Percentiles rank a stretch among this genome's conserved stretches.
Conservation (phyloP, 2,329 filamentous ascomycete species). For the Fusarium floridanum region DNA sequence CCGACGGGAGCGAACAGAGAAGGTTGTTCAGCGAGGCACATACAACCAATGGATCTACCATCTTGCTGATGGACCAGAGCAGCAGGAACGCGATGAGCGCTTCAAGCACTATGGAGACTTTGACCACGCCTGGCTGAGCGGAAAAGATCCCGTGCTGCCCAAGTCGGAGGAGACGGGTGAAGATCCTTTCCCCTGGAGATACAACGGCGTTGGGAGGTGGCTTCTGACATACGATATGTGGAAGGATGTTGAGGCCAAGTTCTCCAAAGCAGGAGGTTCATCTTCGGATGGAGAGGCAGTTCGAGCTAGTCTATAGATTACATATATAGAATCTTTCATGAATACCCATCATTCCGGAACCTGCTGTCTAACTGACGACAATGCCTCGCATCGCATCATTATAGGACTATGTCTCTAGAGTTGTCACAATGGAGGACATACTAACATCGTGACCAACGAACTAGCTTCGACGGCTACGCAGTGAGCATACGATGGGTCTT, state of each 20-base stretch:
- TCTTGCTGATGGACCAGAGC: conserved; percentile 69
- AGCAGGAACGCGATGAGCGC: conserved; percentile 63
- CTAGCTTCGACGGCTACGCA: no score
- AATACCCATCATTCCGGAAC: not conserved
- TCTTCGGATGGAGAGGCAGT: not conserved
- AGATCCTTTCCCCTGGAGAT: conserved; percentile 58
- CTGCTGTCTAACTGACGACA: no score
- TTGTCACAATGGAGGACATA: no score
- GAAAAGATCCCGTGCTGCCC: conserved; percentile 38
- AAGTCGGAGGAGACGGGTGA: conserved; percentile 51
- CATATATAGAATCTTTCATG: not conserved
- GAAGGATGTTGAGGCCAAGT: conserved; percentile 53
- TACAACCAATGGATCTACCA: conserved; percentile 73
- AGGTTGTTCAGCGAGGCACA: conserved; percentile 71
- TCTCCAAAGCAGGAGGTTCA: conserved; percentile 22
- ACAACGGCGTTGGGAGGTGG: conserved; percentile 56
- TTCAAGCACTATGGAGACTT: conserved; percentile 49
- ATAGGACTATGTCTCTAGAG: no score
- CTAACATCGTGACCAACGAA: no score
- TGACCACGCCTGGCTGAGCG: conserved; percentile 49
- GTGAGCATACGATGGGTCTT: no score
- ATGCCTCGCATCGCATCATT: no score
- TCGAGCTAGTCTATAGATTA: conserved; percentile 23
- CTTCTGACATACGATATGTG: conserved; percentile 56
- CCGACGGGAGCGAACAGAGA: conserved; percentile 69